Evolutionary conservation across 2,329 filamentous ascomycete genomes (phyloP).

Genomic region (Trematosphaeria pertusa): DNA sequence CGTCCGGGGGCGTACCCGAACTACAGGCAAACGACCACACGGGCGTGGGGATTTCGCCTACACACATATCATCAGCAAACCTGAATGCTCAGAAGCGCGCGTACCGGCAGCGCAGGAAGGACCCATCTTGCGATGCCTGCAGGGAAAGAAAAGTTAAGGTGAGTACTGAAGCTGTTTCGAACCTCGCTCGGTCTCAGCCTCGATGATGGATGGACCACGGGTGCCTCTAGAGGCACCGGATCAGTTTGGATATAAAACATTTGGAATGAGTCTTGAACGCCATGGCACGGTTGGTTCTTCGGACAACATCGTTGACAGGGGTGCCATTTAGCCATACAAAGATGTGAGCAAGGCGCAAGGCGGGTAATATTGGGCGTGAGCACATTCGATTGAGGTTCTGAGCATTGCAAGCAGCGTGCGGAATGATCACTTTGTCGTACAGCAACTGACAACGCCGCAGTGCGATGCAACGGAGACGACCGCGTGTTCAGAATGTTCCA

Average conservation of each 20-base stretch:
- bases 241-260: too few species aligned
- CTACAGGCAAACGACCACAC: slow-evolving; percentile 38
- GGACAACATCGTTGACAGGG: too few species aligned
- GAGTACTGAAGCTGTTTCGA: slow-evolving; percentile 24
- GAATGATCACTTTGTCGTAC: slow-evolving; percentile 2
- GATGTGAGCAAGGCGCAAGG: too few species aligned
- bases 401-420: not conserved
- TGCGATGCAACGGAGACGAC: slow-evolving; percentile 97
- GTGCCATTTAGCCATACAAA: too few species aligned
- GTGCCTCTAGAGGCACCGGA: too few species aligned
- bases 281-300: too few species aligned
- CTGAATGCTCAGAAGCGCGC: slow-evolving; percentile 85
- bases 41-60: slow-evolving; percentile 51
- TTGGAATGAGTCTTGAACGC: too few species aligned
- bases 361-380: too few species aligned
- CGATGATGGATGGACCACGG: too few species aligned
- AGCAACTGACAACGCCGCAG: too few species aligned
- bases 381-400: too few species aligned
- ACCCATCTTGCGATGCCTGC: slow-evolving; percentile 97
- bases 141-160: slow-evolving; percentile 79
- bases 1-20: slow-evolving; percentile 41
- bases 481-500: slow-evolving; percentile 97
- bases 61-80: slow-evolving; percentile 54
- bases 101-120: slow-evolving; percentile 92
- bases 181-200: too few species aligned